Evolutionary conservation across 2,329 filamentous ascomycete species (phyloP).

Genomic region (Ascochyta lentis): DNA sequence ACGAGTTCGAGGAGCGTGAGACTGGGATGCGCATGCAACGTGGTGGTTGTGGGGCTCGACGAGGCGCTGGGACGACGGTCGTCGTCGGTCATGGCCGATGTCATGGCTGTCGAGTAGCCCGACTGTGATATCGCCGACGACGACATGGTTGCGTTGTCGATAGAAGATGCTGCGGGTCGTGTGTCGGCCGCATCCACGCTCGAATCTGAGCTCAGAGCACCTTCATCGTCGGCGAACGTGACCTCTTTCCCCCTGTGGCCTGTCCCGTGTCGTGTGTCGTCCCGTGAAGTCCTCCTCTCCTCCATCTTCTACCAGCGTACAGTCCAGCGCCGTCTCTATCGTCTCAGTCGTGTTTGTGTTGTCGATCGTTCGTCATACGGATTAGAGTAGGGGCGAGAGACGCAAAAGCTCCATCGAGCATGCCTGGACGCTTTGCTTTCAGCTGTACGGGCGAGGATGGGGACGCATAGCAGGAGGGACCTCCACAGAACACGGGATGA

Average conservation of each 20-base stretch:
- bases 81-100: slow-evolving; percentile 41
- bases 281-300: slow-evolving; percentile 27
- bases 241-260: slow-evolving; percentile 34
- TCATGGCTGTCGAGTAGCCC: slow-evolving; percentile 44
- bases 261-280: slow-evolving; percentile 26
- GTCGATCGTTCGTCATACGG: slow-evolving; percentile 1
- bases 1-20: slow-evolving; percentile 48
- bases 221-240: slow-evolving; percentile 30
- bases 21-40: slow-evolving; percentile 39
- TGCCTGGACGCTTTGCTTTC: slow-evolving; percentile 20
- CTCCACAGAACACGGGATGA: slow-evolving; percentile 2
- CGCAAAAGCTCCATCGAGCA: slow-evolving; percentile 23
- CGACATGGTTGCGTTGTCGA: slow-evolving; percentile 35
- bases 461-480: slow-evolving; percentile 12
- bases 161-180: slow-evolving; percentile 34
- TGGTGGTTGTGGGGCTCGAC: slow-evolving; percentile 24
- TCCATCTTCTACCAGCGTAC: slow-evolving; percentile 28
- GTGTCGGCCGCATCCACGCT: slow-evolving; percentile 33
- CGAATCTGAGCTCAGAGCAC: slow-evolving; percentile 29
- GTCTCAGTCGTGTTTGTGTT: background rate
- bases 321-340: slow-evolving; percentile 1
- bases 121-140: slow-evolving; percentile 33
- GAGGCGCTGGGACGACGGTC: slow-evolving; percentile 30
- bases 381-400: slow-evolving; percentile 8
- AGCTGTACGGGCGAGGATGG: slow-evolving; percentile 14